A percentile compares a stretch with the other conserved stretches of the same genome.
Conservation (phyloP, 345 rosid species). For the Pugionium cornutum region DNA sequence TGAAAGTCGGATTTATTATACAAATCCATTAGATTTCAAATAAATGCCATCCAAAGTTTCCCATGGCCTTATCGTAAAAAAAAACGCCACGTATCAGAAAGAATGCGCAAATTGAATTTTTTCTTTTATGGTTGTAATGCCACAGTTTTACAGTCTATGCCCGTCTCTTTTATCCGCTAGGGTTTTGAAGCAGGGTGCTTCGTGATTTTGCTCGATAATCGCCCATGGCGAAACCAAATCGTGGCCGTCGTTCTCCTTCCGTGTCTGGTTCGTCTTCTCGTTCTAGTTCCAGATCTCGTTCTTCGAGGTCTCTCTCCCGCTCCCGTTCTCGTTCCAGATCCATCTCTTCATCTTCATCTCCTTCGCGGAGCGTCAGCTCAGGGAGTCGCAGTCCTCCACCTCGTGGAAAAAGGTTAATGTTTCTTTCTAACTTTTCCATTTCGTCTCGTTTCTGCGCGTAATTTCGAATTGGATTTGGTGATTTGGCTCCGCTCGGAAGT, state of each 20-base stretch:
- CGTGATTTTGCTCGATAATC: neutral
- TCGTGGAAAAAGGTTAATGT: slow-evolving; percentile 39
- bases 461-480: slow-evolving; percentile 8
- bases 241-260: slow-evolving; percentile 66
- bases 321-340: slow-evolving; percentile 40
- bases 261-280: slow-evolving; percentile 57
- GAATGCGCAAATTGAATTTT: no score
- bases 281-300: slow-evolving; percentile 50
- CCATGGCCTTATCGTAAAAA: no score
- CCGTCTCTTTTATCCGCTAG: slow-evolving; percentile 28
- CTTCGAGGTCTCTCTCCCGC: slow-evolving; percentile 43
- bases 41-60: no score
- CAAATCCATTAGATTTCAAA: no score
- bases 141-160: no score
- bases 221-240: slow-evolving; percentile 72
- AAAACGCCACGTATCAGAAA: no score
- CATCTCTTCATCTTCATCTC: slow-evolving; percentile 62
- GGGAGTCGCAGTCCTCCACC: slow-evolving; percentile 43
- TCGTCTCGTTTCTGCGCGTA: neutral
- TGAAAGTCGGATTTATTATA: no score
- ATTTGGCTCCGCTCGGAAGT: neutral
- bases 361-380: slow-evolving; percentile 40
- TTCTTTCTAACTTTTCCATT: neutral
- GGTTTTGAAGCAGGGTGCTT: slow-evolving; percentile 51
- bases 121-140: no score